These are phyloP conservation scores for Lachancea sp. DNA, from an alignment of 805 yeast genomes.

Conservation along the genomic window DNA sequence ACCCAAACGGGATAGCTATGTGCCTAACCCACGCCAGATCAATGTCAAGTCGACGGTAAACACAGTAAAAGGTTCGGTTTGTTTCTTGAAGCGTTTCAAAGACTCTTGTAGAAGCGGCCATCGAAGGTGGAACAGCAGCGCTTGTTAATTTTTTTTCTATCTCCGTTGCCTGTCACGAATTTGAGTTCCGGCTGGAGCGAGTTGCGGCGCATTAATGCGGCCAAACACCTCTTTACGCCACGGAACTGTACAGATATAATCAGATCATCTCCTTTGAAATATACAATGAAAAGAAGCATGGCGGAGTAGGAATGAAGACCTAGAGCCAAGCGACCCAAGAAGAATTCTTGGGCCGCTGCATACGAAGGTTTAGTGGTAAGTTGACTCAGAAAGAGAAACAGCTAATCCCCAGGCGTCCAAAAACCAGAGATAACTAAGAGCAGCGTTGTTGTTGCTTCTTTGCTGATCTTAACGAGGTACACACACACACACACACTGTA, in stretches of 20 bases:
- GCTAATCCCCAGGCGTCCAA: too few relatives aligned
- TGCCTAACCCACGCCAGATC: neutral
- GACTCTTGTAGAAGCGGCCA: neutral
- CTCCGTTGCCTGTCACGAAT: neutral
- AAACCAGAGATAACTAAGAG: too few relatives aligned
- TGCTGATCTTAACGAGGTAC: neutral
- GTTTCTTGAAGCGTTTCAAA: neutral
- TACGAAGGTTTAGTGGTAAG: too few relatives aligned
- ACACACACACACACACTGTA: neutral
- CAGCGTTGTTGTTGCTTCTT: too few relatives aligned
- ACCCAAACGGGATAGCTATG: neutral
- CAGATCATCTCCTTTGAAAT: neutral
- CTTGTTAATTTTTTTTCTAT: neutral
- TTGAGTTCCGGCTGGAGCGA: too few relatives aligned
- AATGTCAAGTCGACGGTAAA: neutral
- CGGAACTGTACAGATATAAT: neutral
- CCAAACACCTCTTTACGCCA: neutral
- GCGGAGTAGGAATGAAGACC: neutral
- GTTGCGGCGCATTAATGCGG: too few relatives aligned
- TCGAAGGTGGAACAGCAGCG: neutral
- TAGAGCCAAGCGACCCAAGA: neutral
- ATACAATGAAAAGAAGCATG: conserved; percentile 5
- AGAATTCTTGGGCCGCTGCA: neutral
- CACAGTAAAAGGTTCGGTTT: neutral
- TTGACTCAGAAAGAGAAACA: too few relatives aligned